These are phyloP conservation scores for Coemansia sp. DNA, from an alignment of 192 early-diverging fungal genomes.

Conservation along the genomic window DNA sequence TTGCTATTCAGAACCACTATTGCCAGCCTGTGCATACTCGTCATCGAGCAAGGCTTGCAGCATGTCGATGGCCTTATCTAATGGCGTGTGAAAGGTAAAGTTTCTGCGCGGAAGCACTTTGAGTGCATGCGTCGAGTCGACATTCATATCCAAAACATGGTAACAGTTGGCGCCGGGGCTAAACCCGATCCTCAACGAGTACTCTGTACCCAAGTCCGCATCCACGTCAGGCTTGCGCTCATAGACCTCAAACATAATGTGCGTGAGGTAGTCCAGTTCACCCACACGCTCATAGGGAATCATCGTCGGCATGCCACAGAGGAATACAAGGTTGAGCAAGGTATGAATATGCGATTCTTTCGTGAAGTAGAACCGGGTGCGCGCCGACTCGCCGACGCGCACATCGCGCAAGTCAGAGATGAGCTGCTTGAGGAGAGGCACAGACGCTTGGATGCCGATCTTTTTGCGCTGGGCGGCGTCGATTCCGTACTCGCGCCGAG, in stretches of 20 bases:
- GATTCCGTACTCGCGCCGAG: slow-evolving; percentile 92
- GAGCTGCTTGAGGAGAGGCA: slow-evolving; percentile 78
- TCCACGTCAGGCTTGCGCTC: slow-evolving; percentile 69
- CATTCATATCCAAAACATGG: slow-evolving; percentile 84
- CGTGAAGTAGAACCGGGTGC: slow-evolving; percentile 88
- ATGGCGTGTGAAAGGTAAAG: slow-evolving; percentile 81
- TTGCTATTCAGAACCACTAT: background rate
- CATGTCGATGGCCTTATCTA: slow-evolving; percentile 69
- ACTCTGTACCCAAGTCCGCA: slow-evolving; percentile 63
- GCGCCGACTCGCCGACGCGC: slow-evolving; percentile 17
- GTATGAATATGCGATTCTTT: slow-evolving; percentile 95
- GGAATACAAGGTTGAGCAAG: slow-evolving; percentile 87
- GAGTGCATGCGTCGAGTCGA: slow-evolving; percentile 80
- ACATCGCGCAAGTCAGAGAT: slow-evolving; percentile 65
- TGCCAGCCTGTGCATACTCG: background rate
- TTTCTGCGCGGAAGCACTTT: slow-evolving; percentile 84
- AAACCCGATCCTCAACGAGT: slow-evolving; percentile 86
- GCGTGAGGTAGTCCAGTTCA: slow-evolving; percentile 95
- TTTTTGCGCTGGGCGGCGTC: slow-evolving; percentile 76
- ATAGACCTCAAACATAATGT: slow-evolving; percentile 97
- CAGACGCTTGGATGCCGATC: slow-evolving; percentile 80
- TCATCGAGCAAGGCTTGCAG: slow-evolving; percentile 60
- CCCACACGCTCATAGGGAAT: slow-evolving; percentile 65
- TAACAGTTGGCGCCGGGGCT: slow-evolving; percentile 89
- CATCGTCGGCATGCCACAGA: slow-evolving; percentile 79